Evolutionary conservation across 805 yeast genomes (phyloP).

Genomic region (Zygoascus ofunaensis): DNA sequence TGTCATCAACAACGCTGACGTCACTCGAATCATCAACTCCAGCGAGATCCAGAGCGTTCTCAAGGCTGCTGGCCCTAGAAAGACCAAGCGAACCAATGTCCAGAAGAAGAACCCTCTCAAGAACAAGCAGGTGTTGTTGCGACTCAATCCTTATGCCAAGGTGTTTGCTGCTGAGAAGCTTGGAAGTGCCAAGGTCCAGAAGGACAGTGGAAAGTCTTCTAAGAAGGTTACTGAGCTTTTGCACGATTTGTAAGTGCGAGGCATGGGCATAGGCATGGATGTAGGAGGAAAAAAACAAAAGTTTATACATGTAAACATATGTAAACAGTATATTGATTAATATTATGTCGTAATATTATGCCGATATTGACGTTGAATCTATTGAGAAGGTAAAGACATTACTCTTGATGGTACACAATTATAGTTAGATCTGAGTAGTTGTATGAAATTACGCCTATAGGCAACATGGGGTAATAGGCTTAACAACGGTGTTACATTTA

Average conservation of each 20-base stretch:
- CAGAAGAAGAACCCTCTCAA: conserved; percentile 98
- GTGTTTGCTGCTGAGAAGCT: conserved; percentile 87
- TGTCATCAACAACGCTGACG: conserved; percentile 93
- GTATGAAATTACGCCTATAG: no score
- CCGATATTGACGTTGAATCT: no score
- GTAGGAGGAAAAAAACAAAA: conserved; percentile 4
- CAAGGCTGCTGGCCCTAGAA: conserved; percentile 90
- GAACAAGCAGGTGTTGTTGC: conserved; percentile 96
- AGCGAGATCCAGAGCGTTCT: conserved; percentile 97
- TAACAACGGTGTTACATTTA: no score
- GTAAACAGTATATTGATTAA: no score
- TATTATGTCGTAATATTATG: background rate
- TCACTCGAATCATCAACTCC: conserved; percentile 96
- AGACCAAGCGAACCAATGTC: conserved; percentile 89
- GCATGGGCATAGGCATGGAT: background rate
- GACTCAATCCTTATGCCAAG: conserved; percentile 99
- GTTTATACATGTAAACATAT: no score
- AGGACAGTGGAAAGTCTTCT: conserved; percentile 37
- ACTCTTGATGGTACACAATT: no score
- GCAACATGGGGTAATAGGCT: no score
- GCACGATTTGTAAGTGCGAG: conserved; percentile 25
- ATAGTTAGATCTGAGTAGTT: no score
- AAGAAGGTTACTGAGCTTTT: conserved; percentile 26
- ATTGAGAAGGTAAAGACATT: no score
- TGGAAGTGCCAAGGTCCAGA: conserved; percentile 71